Percentiles rank a stretch among this genome's conserved stretches.
Conservation (phyloP, 192 early-diverging fungal species). For the Coemansia biformis region DNA sequence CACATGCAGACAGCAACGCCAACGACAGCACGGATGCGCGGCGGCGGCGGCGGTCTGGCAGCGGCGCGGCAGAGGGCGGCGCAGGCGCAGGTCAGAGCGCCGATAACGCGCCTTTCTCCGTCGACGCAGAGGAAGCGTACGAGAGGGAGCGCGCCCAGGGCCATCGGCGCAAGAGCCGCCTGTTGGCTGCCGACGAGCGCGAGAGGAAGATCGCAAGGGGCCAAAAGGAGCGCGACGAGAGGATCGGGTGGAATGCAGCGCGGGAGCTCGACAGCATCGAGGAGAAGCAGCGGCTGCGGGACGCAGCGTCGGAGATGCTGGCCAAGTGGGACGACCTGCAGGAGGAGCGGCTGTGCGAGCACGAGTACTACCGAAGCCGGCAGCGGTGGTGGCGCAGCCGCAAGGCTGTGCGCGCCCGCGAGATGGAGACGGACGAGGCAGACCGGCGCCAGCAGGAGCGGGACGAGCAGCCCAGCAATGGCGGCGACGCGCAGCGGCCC, state of each 20-base stretch:
- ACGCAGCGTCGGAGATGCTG: constrained; percentile 12
- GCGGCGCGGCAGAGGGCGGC: too few species aligned
- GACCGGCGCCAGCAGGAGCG: constrained; percentile 55
- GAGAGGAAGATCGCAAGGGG: constrained; percentile 14
- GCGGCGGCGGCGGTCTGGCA: too few species aligned
- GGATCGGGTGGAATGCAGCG: constrained; percentile 21
- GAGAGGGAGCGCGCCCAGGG: constrained; percentile 18
- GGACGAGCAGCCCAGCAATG: constrained; percentile 19
- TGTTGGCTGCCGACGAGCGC: constrained; percentile 26
- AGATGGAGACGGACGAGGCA: constrained; percentile 64
- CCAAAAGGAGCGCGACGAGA: constrained; percentile 20
- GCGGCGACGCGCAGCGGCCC: too few species aligned
- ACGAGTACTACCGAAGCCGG: constrained; percentile 76
- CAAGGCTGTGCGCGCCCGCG: constrained; percentile 55
- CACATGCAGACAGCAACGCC: too few species aligned
- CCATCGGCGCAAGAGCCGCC: constrained; percentile 11
- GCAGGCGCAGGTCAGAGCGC: not conserved
- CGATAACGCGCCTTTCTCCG: constrained; percentile 12
- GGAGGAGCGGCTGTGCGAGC: constrained; percentile 28
- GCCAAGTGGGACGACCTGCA: constrained; percentile 37
- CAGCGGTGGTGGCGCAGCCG: constrained; percentile 69
- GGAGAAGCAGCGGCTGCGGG: constrained; percentile 15
- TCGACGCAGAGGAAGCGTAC: constrained; percentile 26
- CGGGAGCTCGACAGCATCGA: constrained; percentile 38
- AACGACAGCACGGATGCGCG: too few species aligned